Conservation (phyloP, 805 yeast genomes). For the Candida sithepensis region DNA sequence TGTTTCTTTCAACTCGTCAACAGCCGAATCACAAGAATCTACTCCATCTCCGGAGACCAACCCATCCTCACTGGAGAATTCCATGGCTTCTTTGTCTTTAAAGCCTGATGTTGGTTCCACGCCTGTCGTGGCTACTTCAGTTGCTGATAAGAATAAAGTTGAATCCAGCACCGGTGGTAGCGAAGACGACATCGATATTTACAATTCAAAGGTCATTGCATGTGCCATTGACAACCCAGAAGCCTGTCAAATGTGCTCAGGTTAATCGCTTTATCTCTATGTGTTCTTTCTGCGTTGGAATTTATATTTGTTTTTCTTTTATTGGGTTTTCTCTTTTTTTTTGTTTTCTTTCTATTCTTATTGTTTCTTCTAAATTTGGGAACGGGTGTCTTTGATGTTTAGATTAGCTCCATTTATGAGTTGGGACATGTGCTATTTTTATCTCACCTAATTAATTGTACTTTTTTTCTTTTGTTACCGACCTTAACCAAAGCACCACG, state of each 20-base stretch:
- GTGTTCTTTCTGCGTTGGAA: background rate
- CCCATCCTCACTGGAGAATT: conserved; percentile 39
- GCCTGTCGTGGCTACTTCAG: conserved; percentile 6
- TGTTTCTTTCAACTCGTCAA: conserved; percentile 28
- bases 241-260: conserved; percentile 98
- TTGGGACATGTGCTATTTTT: background rate
- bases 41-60: conserved; percentile 45
- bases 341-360: background rate
- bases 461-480: background rate
- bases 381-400: background rate
- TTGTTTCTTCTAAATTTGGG: background rate
- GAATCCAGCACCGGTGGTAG: conserved; percentile 18
- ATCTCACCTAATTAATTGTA: background rate
- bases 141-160: conserved; percentile 11
- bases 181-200: conserved; percentile 60
- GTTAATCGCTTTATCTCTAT: conserved; percentile 40
- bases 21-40: conserved; percentile 36
- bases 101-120: conserved; percentile 16
- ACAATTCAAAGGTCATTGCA: conserved; percentile 88
- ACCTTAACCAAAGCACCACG: no score
- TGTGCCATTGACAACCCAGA: conserved; percentile 97
- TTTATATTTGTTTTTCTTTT: background rate
- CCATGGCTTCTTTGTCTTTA: conserved; percentile 43
- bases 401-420: background rate
- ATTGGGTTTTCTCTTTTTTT: background rate